Evolutionary conservation across 108 stramenopile genomes (phyloP), one percentile per base, ranked within the genome.

Genomic region (Nannochloropsis gaditana): DNA sequence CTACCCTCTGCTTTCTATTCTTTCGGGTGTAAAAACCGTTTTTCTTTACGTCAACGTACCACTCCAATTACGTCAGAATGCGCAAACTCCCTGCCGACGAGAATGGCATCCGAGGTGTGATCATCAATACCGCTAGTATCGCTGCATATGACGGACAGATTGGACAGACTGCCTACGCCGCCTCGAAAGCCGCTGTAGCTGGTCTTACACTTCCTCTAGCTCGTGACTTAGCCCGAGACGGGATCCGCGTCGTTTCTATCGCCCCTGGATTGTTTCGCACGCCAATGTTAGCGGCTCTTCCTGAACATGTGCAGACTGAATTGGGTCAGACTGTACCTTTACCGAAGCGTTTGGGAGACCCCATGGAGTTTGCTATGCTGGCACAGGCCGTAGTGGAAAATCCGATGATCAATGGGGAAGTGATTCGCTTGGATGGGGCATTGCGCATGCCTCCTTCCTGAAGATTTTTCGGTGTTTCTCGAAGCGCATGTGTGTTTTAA

Each of bases 121-220:
- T 99, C 45, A 92, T 99, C 85, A 96, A 97, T 90, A 99, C 98
- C 1, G 96, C 97, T 9, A 92, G 91, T 79, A 93, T 99, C 44
- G 97, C 98, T 9, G 98, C 97, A 9, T 96, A 89, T 84, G 97
- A 99, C 21, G 98, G 98, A 21, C 97, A 97, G 88, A 90, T 93
- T 21, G 87, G 84, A 42, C 90, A 91, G 85, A 88, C 45, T 9
- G 96, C 98, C 8, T 98, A 98, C 86, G 91, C 96, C 11, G 92
- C 96, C 0, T 93, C 93, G 84, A 98, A 98, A 88, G 96, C 93
- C 59, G 98, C 94, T 2, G 89, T 98, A 43, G 95, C 93, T 43
- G 93, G 90, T 83, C 79, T 94, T 79, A 93, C 93, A 21, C 91
- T 98, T 11, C 96, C 97, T 11, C 90, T 95, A 88, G 96, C 98